These are phyloP conservation scores for Omphalotus guepiniiformis DNA, from an alignment of 768 basidiomycete species.

Conservation along the genomic window DNA sequence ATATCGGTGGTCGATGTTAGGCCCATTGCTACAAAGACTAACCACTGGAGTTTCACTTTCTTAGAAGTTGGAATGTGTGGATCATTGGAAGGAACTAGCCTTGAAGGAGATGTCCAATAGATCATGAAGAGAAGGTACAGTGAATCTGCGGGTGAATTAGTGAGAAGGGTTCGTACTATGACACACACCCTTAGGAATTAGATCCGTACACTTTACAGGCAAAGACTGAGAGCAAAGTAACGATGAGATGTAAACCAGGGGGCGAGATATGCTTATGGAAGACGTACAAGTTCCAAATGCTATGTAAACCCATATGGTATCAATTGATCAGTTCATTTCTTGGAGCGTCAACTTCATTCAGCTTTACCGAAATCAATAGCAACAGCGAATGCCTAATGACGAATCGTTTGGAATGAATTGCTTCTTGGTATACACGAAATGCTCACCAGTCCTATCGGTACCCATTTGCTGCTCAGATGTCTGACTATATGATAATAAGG, in stretches of 20 bases:
- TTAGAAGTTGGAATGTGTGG: too few relatives aligned
- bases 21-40: neutral
- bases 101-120: neutral
- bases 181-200: too few relatives aligned
- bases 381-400: neutral
- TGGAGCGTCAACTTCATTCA: too few relatives aligned
- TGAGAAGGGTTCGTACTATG: neutral
- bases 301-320: neutral
- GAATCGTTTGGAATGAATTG: neutral
- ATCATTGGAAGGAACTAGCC: neutral
- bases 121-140: neutral
- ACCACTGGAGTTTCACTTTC: too few relatives aligned
- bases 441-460: conserved; percentile 4
- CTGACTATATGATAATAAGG: neutral
- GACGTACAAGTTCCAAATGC: neutral
- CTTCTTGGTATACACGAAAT: too few relatives aligned
- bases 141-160: neutral
- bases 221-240: neutral
- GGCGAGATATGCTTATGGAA: too few relatives aligned
- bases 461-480: neutral
- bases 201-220: conserved; percentile 3
- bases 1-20: conserved; percentile 1
- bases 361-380: neutral
- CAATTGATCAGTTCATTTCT: neutral
- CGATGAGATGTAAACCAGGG: too few relatives aligned